Evolutionary conservation across 176 grass and related monocot species (phyloP).

Genomic region (Zoysia pacifica): DNA sequence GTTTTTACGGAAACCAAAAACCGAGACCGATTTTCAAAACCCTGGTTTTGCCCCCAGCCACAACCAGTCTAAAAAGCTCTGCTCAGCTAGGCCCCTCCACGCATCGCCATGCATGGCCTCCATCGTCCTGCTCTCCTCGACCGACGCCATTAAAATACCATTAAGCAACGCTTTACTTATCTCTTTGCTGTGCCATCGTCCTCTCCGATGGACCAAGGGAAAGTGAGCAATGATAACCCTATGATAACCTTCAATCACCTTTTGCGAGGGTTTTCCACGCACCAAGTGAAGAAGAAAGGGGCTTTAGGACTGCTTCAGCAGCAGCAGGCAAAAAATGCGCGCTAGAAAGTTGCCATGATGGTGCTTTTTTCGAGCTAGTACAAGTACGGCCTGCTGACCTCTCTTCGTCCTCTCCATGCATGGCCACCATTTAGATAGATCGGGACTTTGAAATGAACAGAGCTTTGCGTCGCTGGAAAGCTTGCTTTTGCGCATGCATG

Average conservation of each 20-base stretch:
- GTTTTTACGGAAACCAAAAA: no score
- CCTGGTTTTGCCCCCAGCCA: neutral
- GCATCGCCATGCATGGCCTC: neutral
- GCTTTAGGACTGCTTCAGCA: no score
- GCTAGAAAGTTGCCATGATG: conserved; percentile 54
- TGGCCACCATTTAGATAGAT: conserved; percentile 47
- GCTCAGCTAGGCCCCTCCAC: conserved; percentile 14
- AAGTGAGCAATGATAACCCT: neutral
- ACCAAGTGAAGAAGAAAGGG: neutral
- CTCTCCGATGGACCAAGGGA: neutral
- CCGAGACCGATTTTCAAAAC: no score
- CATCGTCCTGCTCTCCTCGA: conserved; percentile 36
- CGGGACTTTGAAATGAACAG: neutral
- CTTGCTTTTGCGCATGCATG: conserved; percentile 31
- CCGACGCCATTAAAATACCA: conserved; percentile 5
- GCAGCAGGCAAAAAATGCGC: conserved; percentile 33
- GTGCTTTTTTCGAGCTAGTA: conserved; percentile 24
- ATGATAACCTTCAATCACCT: neutral
- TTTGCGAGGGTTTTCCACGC: neutral
- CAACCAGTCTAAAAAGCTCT: conserved; percentile 48
- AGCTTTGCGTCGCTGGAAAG: conserved; percentile 24
- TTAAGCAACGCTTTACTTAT: conserved; percentile 17
- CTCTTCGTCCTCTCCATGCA: neutral
- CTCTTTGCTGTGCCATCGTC: neutral
- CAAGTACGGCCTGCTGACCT: conserved; percentile 9